These are phyloP conservation scores for Yamadazyma laniorum DNA, from an alignment of 805 yeast genomes.

Conservation along the genomic window DNA sequence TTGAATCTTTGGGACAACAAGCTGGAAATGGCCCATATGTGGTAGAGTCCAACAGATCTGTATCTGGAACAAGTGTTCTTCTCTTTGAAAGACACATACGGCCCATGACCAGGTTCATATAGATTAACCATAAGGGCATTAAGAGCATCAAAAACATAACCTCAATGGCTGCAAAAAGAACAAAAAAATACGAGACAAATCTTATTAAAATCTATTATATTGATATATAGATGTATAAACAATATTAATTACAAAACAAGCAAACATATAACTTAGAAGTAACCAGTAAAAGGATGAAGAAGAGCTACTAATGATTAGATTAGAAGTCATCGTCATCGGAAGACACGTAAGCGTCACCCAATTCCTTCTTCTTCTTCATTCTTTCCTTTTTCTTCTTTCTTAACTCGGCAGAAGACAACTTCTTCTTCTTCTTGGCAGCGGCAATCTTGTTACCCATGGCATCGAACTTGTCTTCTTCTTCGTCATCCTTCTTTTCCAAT, in stretches of 20 bases:
- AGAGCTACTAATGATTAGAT: conserved; percentile 5
- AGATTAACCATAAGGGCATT: too few species aligned
- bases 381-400: conserved; percentile 99
- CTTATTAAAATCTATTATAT: conserved; percentile 14
- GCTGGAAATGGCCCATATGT: not conserved
- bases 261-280: conserved; percentile 14
- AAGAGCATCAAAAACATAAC: too few species aligned
- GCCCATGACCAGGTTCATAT: too few species aligned
- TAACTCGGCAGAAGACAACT: conserved; percentile 97
- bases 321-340: conserved; percentile 64
- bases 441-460: conserved; percentile 99
- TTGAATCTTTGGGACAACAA: not conserved
- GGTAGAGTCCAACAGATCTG: not conserved
- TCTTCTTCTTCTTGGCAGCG: conserved; percentile 92
- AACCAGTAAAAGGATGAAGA: conserved; percentile 1
- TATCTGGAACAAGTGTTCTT: too few species aligned
- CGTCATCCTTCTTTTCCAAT: conserved; percentile 93
- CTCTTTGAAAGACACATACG: too few species aligned
- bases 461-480: conserved; percentile 98
- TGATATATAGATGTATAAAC: conserved; percentile 16
- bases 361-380: conserved; percentile 99
- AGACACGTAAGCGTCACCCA: conserved; percentile 99
- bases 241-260: conserved; percentile 12
- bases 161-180: too few species aligned
- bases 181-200: too few species aligned